Percentiles rank a stretch among this genome's conserved stretches.
Evolutionary conservation across 2,329 filamentous ascomycete genomes (phyloP).

Genomic region (Botryosphaeria dothidea): DNA sequence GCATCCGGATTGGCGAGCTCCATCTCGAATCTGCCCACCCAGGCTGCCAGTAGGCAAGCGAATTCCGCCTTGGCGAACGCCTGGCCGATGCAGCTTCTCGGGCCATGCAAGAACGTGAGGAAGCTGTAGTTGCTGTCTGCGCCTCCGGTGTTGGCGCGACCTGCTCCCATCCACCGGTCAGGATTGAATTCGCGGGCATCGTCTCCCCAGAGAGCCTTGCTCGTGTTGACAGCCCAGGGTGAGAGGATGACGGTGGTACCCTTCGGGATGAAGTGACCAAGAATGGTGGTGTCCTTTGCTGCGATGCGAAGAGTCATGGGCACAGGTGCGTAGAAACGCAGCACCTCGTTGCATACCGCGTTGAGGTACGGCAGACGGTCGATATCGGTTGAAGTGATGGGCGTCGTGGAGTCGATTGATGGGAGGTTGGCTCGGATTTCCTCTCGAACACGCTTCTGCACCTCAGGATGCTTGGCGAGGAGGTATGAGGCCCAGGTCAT

Average conservation of each 20-base stretch:
- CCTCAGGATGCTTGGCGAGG: constrained; percentile 51
- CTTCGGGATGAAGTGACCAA: constrained; percentile 66
- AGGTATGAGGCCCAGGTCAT: constrained; percentile 58
- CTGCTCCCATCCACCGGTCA: constrained; percentile 53
- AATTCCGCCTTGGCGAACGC: constrained; percentile 82
- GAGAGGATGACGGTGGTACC: constrained; percentile 69
- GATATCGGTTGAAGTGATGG: constrained; percentile 59
- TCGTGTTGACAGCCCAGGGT: constrained; percentile 69
- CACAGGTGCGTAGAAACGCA: constrained; percentile 73
- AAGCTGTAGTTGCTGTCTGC: constrained; percentile 75
- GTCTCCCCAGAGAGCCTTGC: constrained; percentile 69
- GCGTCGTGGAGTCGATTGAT: constrained; percentile 39
- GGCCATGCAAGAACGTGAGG: constrained; percentile 83
- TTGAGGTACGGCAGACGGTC: constrained; percentile 78
- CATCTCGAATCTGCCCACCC: constrained; percentile 73
- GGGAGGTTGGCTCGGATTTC: constrained; percentile 53
- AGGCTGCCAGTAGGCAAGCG: constrained; percentile 75
- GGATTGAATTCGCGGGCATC: constrained; percentile 77
- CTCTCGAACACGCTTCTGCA: constrained; percentile 51
- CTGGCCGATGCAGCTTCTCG: constrained; percentile 81
- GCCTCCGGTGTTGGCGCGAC: constrained; percentile 63
- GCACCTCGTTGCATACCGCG: constrained; percentile 75
- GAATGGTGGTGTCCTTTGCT: constrained; percentile 63
- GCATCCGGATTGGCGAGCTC: constrained; percentile 52
- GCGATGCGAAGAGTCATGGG: constrained; percentile 70